Base-by-base conservation (phyloP, 106 monocot genomes). In the Dendrobium officinale region DNA sequence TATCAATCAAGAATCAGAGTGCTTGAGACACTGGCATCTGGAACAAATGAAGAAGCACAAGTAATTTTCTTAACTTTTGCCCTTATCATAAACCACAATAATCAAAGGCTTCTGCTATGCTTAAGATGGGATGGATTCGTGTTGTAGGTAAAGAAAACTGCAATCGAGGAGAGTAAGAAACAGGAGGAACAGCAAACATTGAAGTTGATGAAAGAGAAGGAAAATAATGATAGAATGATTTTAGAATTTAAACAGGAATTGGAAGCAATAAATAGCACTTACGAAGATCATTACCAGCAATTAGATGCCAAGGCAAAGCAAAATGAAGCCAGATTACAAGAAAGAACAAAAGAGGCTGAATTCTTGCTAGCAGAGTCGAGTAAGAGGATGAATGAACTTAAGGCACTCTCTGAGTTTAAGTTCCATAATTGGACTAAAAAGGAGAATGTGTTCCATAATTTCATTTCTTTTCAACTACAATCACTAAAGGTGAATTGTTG, bases 31-130 rank as follows among this genome's bases (percentile, higher is more conserved):
- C 79, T 93, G 76, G 93, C 90, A 73, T 88, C 83, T 80, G 93
- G 93, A 16, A 87, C 93, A 78, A 88, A 82, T 81, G 90, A 93
- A 83, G 90, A 93, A 90, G 86, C 88, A 15, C 85, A 90, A 90
- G 93, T 88, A 85, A 3, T 29, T 68, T 9, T 37, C 31, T 40
- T 58, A 13, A 19, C 26, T 45, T 45, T 45, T 45, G 45, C 5
- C 9, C 45, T 45, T 45, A 45, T 45, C 9, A 45, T 45, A 45
- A 45, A 45, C 45, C 6, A 45, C 9, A 45, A 5, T 45, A 37
- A 37, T 37, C 3, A n/a, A 41, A 73, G 41, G 72, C 15, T 42
- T 73, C 40, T 73, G 72, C 17, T 42, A 72, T 10, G 37, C 31
- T 73, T 73, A 9, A 67, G 15, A 67, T 67, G 19, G 4, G 26